Conservation (phyloP, 768 basidiomycete genomes). For the Clavaria fumosa region DNA sequence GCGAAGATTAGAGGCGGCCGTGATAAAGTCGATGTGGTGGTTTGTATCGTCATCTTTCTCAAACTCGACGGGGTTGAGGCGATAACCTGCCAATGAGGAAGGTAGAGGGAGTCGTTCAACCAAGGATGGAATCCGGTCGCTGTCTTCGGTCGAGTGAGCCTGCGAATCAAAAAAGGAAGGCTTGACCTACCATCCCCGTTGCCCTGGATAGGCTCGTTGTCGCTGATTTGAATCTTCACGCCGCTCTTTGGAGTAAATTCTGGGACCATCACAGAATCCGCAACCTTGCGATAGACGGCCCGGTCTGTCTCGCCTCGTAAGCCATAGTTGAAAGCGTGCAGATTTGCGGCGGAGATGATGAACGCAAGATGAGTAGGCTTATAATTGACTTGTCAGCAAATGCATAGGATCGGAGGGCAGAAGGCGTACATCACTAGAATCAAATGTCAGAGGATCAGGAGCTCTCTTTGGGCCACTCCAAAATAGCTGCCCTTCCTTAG, state of each 20-base stretch:
- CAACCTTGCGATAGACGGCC: constrained; percentile 65
- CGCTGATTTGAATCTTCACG: constrained; percentile 85
- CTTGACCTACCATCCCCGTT: constrained; percentile 26
- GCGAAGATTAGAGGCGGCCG: constrained; percentile 90
- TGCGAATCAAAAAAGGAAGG: too few relatives aligned
- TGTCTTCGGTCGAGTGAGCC: too few relatives aligned
- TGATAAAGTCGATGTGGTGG: constrained; percentile 98
- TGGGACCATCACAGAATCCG: constrained; percentile 71
- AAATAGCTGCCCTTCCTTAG: constrained; percentile 89
- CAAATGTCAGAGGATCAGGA: constrained; percentile 78
- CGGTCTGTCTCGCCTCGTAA: constrained; percentile 79
- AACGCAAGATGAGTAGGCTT: constrained; percentile 79
- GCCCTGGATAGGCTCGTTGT: constrained; percentile 74
- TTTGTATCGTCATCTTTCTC: constrained; percentile 99
- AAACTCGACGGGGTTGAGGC: constrained; percentile 88
- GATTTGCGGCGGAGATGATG: constrained; percentile 85
- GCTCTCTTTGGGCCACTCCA: constrained; percentile 99
- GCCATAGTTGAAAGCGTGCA: constrained; percentile 97
- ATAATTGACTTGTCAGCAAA: constrained; percentile 7
- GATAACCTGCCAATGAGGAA: constrained; percentile 89
- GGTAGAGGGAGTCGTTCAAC: constrained; percentile 69
- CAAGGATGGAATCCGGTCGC: constrained; percentile 22
- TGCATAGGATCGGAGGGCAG: constrained; percentile 1
- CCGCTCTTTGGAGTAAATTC: constrained; percentile 90
- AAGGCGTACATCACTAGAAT: constrained; percentile 68